These are phyloP conservation scores for Boletus vermiculosoides DNA, from an alignment of 768 basidiomycete genomes.

Conservation along the genomic window DNA sequence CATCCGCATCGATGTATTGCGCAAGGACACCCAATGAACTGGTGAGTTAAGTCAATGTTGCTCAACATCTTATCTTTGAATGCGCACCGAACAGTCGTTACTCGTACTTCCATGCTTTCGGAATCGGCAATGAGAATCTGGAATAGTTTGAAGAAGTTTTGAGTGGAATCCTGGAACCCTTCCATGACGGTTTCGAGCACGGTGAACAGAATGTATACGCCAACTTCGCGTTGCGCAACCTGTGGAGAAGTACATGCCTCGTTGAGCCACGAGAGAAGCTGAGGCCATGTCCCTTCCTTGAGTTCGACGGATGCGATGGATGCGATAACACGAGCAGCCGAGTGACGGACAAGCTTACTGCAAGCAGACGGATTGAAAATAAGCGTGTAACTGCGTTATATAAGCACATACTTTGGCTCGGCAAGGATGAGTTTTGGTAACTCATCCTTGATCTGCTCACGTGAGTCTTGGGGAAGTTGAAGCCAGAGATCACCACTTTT, in stretches of 20 bases:
- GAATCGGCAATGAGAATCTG: conserved; percentile 69
- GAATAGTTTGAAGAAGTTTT: conserved; percentile 79
- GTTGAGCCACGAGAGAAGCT: conserved; percentile 85
- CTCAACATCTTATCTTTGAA: not conserved
- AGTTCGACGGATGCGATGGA: conserved; percentile 91
- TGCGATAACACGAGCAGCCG: conserved; percentile 88
- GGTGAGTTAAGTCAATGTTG: conserved; percentile 5
- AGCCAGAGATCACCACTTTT: conserved; percentile 85
- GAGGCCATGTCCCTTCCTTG: conserved; percentile 73
- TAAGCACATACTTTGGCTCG: conserved; percentile 66
- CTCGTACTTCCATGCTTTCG: conserved; percentile 85
- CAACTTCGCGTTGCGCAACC: conserved; percentile 85
- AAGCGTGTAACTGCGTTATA: not conserved
- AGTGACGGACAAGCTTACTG: conserved; percentile 90
- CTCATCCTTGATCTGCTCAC: conserved; percentile 82
- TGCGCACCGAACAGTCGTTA: conserved; percentile 78
- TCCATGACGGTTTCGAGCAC: conserved; percentile 91
- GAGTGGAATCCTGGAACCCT: conserved; percentile 76
- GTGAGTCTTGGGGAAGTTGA: conserved; percentile 59
- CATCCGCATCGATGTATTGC: conserved; percentile 85
- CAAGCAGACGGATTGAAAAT: conserved; percentile 8
- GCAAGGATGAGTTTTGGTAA: conserved; percentile 74
- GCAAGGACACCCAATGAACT: conserved; percentile 91
- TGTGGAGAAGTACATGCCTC: conserved; percentile 67
- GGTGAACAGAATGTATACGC: conserved; percentile 84